These are phyloP conservation scores for Neurospora hispaniola DNA, from an alignment of 495 filamentous ascomycete species.

Conservation along the genomic window DNA sequence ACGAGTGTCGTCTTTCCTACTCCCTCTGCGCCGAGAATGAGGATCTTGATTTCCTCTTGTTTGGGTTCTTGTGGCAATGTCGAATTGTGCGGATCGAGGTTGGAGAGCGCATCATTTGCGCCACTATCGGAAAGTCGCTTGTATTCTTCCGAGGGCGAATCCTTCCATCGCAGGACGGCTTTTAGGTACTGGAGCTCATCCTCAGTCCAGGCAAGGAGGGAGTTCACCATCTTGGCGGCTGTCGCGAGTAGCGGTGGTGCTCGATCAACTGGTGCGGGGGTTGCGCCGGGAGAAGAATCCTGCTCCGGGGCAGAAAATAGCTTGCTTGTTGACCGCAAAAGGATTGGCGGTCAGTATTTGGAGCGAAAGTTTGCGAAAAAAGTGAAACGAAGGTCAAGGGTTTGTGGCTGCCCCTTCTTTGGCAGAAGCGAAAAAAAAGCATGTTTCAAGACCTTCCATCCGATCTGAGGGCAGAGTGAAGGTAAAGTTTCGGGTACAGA, in stretches of 20 bases:
- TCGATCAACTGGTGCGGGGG: not conserved
- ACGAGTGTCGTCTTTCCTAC: slow-evolving; percentile 34
- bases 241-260: not conserved
- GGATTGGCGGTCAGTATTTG: not conserved
- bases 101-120: not conserved
- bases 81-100: not conserved
- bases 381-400: not conserved
- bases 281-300: not conserved
- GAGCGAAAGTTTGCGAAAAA: not conserved
- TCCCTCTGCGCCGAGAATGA: slow-evolving; percentile 31
- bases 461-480: not conserved
- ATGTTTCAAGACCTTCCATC: not conserved
- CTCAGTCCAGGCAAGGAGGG: slow-evolving; percentile 23
- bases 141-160: slow-evolving; percentile 8
- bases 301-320: not conserved
- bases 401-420: not conserved
- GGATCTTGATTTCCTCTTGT: slow-evolving; percentile 26
- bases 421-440: not conserved
- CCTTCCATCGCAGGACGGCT: slow-evolving; percentile 32
- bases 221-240: slow-evolving; percentile 16
- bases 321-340: not conserved
- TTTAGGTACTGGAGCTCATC: slow-evolving; percentile 34
- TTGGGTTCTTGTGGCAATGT: not conserved
- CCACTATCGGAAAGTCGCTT: slow-evolving; percentile 1
- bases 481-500: not conserved